These are phyloP conservation scores for Phlebiopsis gigantea DNA, from an alignment of 768 basidiomycete genomes.

Conservation along the genomic window DNA sequence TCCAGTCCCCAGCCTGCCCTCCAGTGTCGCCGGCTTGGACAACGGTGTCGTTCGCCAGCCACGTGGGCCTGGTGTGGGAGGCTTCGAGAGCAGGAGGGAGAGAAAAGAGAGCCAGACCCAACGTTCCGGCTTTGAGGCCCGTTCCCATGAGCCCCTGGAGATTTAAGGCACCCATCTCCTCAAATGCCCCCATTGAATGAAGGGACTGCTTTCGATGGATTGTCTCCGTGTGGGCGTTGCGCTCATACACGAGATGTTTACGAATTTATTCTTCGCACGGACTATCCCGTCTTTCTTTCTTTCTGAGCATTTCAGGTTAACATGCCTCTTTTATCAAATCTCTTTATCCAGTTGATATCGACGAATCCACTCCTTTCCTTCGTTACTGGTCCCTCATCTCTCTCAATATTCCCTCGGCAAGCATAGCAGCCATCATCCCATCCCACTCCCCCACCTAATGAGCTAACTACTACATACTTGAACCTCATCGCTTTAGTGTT, in stretches of 20 bases:
- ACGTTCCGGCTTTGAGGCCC: constrained; percentile 69
- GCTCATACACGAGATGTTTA: constrained; percentile 8
- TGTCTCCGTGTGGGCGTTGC: constrained; percentile 11
- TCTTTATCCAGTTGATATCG: constrained; percentile 3
- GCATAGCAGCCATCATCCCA: constrained; percentile 14
- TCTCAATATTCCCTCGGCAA: constrained; percentile 5
- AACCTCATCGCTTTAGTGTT: constrained; percentile 15
- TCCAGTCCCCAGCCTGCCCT: constrained; percentile 77
- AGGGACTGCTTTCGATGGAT: not conserved
- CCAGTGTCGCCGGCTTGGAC: constrained; percentile 42
- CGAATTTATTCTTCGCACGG: constrained; percentile 4
- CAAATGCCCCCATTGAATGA: not conserved
- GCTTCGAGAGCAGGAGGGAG: constrained; percentile 58
- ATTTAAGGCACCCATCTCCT: constrained; percentile 43
- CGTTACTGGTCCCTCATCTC: not conserved
- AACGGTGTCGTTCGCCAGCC: constrained; percentile 76
- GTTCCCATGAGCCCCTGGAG: constrained; percentile 83
- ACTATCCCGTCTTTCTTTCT: not conserved
- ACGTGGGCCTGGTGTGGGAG: constrained; percentile 72
- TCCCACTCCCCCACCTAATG: constrained; percentile 7
- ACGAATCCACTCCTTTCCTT: constrained; percentile 8
- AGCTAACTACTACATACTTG: constrained; percentile 10
- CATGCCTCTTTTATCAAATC: constrained; percentile 1
- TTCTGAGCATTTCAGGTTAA: not conserved
- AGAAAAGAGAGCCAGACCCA: constrained; percentile 51